These are phyloP conservation scores for Solanum appendiculatum DNA, from an alignment of 257 asterid genomes.

Conservation along the genomic window DNA sequence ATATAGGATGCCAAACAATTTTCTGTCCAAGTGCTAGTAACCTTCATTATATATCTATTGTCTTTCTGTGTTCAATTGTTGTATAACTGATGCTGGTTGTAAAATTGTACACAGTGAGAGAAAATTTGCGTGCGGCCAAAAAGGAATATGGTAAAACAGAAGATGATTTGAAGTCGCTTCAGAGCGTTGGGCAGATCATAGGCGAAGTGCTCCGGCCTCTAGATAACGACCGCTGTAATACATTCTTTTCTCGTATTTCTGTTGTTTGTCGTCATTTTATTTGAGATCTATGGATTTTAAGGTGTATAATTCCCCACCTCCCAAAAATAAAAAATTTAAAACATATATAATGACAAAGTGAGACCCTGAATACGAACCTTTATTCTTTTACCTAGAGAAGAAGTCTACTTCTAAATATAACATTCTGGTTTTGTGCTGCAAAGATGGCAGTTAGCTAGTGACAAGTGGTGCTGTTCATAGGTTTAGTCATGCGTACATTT, in stretches of 20 bases:
- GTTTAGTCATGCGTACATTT: neutral
- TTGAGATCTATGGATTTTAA: neutral
- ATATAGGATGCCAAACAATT: neutral
- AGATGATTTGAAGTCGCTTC: slow-evolving; percentile 89
- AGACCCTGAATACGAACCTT: neutral
- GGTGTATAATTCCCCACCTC: neutral
- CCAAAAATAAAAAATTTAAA: neutral
- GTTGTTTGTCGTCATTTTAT: neutral
- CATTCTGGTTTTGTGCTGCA: neutral
- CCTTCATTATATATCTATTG: neutral
- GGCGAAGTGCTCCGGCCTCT: slow-evolving; percentile 96
- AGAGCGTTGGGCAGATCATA: slow-evolving; percentile 92
- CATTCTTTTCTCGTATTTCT: neutral
- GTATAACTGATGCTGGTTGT: neutral
- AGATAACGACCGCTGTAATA: slow-evolving; percentile 77
- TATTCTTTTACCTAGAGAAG: neutral
- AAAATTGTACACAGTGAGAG: slow-evolving; percentile 40
- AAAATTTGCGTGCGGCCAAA: slow-evolving; percentile 53
- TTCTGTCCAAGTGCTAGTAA: neutral
- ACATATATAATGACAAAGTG: neutral
- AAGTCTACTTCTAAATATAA: neutral
- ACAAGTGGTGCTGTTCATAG: neutral
- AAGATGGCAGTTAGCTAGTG: neutral
- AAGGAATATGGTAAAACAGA: slow-evolving; percentile 86
- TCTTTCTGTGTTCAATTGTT: neutral